Percentiles rank a stretch among this genome's conserved stretches.
Evolutionary conservation across 2,329 filamentous ascomycete genomes (phyloP).

Genomic region (Dothidotthia symphoricarpi): DNA sequence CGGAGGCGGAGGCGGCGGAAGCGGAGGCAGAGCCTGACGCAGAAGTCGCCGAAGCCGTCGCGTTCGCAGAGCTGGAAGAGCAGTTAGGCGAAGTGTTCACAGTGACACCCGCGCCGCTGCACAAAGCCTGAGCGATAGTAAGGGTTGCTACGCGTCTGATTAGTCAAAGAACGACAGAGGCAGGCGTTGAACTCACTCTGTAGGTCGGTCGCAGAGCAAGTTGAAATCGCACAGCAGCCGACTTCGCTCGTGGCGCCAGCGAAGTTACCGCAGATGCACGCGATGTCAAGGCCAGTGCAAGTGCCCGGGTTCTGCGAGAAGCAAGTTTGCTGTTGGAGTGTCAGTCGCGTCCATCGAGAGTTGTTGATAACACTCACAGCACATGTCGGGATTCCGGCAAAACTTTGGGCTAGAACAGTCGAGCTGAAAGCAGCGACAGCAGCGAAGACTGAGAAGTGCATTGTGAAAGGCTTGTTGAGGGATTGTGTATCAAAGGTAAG

Average conservation of each 20-base stretch:
- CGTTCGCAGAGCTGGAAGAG: constrained; percentile 19
- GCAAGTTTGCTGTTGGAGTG: constrained; percentile 32
- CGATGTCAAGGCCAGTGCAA: constrained; percentile 42
- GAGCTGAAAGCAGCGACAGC: constrained; percentile 26
- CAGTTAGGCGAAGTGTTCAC: constrained; percentile 43
- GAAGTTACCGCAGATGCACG: constrained; percentile 46
- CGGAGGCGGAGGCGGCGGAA: constrained; percentile 10
- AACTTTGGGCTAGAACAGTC: constrained; percentile 24
- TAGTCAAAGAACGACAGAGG: background rate
- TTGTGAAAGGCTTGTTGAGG: constrained; percentile 6
- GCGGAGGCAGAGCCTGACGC: constrained; percentile 8
- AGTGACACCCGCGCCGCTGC: constrained; percentile 40
- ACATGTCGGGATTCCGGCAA: constrained; percentile 29
- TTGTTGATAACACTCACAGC: constrained; percentile 15
- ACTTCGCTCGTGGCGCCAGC: constrained; percentile 21
- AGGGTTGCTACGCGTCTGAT: constrained; percentile 38
- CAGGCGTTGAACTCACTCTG: constrained; percentile 11
- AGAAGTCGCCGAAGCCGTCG: constrained; percentile 13
- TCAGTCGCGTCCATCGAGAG: constrained; percentile 1
- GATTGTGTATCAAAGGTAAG: too few relatives aligned
- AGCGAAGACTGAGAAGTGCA: constrained; percentile 30
- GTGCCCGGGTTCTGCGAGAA: constrained; percentile 40
- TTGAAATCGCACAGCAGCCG: constrained; percentile 46
- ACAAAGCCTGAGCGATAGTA: constrained; percentile 44
- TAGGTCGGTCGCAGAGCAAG: constrained; percentile 40